phyloP scores from a whole-genome alignment of 2,329 filamentous ascomycete species.

The Botrytis galanthina region DNA sequence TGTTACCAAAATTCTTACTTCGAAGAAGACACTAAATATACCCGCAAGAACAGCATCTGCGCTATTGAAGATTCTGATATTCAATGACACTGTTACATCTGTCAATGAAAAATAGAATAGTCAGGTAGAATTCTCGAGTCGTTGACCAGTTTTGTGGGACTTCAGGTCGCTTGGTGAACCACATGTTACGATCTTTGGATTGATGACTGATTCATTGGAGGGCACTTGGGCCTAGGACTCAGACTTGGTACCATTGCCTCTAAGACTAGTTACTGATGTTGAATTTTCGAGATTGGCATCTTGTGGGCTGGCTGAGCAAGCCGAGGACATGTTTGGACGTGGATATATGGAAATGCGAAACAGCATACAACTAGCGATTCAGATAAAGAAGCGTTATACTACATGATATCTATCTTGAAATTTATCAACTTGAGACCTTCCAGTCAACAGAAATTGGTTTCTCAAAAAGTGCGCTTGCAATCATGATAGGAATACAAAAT shows the following conservation, averaged over 20 bases:
- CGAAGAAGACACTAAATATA: slow-evolving; percentile 28
- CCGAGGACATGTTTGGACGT: background rate
- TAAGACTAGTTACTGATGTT: background rate
- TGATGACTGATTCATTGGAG: background rate
- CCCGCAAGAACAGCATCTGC: slow-evolving; percentile 23
- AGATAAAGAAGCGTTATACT: background rate
- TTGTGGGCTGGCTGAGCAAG: background rate
- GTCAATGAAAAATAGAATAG: slow-evolving; percentile 10
- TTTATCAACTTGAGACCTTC: no score
- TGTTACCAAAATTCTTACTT: slow-evolving; percentile 61
- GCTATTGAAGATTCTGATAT: slow-evolving; percentile 32
- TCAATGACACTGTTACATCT: slow-evolving; percentile 23
- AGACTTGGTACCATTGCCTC: background rate
- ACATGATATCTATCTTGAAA: background rate
- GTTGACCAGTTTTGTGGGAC: slow-evolving; percentile 21
- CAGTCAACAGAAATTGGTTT: background rate
- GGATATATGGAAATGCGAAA: background rate
- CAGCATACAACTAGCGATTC: background rate
- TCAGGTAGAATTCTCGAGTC: slow-evolving; percentile 28
- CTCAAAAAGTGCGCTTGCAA: background rate
- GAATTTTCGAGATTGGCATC: background rate
- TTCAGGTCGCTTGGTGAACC: slow-evolving; percentile 5
- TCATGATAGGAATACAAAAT: background rate
- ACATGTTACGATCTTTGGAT: slow-evolving; percentile 12
- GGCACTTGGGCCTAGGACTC: background rate